Base-by-base conservation (phyloP, 768 basidiomycete genomes). In the Boletus edulis region DNA sequence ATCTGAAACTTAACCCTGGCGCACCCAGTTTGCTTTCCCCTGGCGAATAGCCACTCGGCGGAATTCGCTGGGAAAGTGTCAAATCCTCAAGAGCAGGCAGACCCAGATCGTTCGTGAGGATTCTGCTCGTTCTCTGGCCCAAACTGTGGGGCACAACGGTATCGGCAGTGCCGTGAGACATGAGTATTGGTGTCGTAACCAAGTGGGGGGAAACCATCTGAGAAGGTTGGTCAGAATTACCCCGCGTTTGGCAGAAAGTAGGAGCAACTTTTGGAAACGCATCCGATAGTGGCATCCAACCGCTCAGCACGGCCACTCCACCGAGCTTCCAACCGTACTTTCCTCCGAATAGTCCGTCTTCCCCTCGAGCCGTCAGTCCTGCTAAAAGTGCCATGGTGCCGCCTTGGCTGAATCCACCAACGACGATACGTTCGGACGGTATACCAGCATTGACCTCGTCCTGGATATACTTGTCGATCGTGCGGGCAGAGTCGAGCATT, bases 331-430 rank as follows among this genome's bases (percentile, higher is more conserved):
- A 75, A 59, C 84, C 82, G 43, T 59, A 51, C 34, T 70, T 68
- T 41, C 70, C 70, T 39, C 65, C 64, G 6, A 62, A 69, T 10
- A 66, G 42, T 17, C 62, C 65, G 15, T 67, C 65, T 40, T 66
- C 66, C 32, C 49, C 43, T 45, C 68, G 61, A 32, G 66, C 61
- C 0, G 68, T 57, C 54, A 95, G 73, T 9, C 84, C 91, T 4
- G 85, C 83, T 46, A 94, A 72, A n/a, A 94, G 75, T 9, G 85
- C 79, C 77, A 95, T 86, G 22, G 86, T 82, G 39, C 78, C 90
- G 37, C 91, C 94, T 68, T 96, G 94, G 56, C 85, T 88, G 74
- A 95, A 96, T 11, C 94, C 94, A 35, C 91, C 93, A 22, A 98
- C 71, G 32, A 96, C 80, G 62, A 96, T 88, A 48, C 88, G 82